Evolutionary conservation across 2,329 filamentous ascomycete species (phyloP), one percentile per base, ranked within the genome.

Genomic region (Bisporella sp.): DNA sequence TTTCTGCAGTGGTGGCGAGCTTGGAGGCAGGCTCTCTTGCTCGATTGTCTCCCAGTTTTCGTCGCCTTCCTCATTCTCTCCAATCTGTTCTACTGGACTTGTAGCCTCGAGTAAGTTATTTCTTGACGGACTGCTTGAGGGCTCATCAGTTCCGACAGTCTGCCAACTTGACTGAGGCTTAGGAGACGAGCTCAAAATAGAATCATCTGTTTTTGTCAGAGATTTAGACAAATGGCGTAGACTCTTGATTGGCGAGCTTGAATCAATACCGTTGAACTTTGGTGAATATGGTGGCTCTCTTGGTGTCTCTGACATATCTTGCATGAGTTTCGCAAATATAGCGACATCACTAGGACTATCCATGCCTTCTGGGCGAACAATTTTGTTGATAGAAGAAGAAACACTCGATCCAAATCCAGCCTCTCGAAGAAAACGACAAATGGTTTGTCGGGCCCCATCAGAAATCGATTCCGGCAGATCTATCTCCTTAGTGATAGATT

Each of bases 321-420:
- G 52, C 21, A 49, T 48, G 11, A 62, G 47, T 32, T 56, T 57
- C 29, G 58, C 54, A 12, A 62, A 59, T 28, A 53, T 47, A 33
- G 48, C 51, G 4, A 49, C 54, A 47, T 62, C 62, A 45, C 53
- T 54, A 37, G 59, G 59, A 37, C 41, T 62, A 41, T 59, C 54
- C 31, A 60, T 46, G 4, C 54, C 55, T 21, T 59, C 61, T 5
- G 64, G 64, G 40, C 50, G 55, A 41, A 59, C 52, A 30, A 60
- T 53, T 44, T 54, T 61, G 33, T 59, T 42, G 28, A 68, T 54
- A 11, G 73, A 67, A 4, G 71, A 70, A 46, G 71, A 68, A 41
- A 76, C 57, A 13, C 68, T 68, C 28, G 71, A 71, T 35, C 71
- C 66, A 58, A 75, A 76, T 4, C 73, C 74, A 11, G 72, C 73